phyloP scores from a whole-genome alignment of 1,139 yeast species.

The Barnettozyma hawaiiensis region DNA sequence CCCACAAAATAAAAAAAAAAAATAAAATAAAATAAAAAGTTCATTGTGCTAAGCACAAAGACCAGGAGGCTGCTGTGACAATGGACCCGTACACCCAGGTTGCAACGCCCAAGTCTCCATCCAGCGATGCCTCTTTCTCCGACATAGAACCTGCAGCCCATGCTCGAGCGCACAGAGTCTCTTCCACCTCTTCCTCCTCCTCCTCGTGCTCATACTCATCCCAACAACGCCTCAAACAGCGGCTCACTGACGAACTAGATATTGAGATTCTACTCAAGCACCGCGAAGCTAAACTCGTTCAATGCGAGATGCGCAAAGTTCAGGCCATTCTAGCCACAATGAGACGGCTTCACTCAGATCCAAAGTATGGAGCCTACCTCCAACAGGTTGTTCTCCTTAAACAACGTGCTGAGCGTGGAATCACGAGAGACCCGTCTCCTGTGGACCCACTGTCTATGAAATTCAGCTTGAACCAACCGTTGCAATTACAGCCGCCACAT shows the following conservation, averaged over 20 bases:
- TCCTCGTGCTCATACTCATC: no score
- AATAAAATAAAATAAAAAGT: no score
- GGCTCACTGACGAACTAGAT: constrained; percentile 43
- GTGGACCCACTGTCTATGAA: constrained; percentile 5
- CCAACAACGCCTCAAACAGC: constrained; percentile 24
- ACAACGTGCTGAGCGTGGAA: constrained; percentile 2
- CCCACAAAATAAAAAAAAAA: no score
- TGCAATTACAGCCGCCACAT: background rate
- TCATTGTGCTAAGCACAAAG: no score
- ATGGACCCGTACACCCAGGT: constrained; percentile 26
- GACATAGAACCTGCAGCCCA: constrained; percentile 7
- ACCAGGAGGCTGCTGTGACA: no score
- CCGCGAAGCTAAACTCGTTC: constrained; percentile 53
- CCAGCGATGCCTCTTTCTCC: constrained; percentile 27
- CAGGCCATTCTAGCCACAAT: constrained; percentile 54
- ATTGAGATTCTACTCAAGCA: constrained; percentile 67
- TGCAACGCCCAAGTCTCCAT: constrained; percentile 39
- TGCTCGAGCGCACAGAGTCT: background rate
- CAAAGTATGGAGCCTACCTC: constrained; percentile 23
- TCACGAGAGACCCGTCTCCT: constrained; percentile 2
- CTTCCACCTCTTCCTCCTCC: no score
- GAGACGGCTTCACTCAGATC: constrained; percentile 47
- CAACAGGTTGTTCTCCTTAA: constrained; percentile 13
- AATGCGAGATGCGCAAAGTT: constrained; percentile 59
- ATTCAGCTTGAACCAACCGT: background rate